These are phyloP conservation scores for Saussurea involucrata DNA, from an alignment of 129 eudicot species.

Conservation along the genomic window DNA sequence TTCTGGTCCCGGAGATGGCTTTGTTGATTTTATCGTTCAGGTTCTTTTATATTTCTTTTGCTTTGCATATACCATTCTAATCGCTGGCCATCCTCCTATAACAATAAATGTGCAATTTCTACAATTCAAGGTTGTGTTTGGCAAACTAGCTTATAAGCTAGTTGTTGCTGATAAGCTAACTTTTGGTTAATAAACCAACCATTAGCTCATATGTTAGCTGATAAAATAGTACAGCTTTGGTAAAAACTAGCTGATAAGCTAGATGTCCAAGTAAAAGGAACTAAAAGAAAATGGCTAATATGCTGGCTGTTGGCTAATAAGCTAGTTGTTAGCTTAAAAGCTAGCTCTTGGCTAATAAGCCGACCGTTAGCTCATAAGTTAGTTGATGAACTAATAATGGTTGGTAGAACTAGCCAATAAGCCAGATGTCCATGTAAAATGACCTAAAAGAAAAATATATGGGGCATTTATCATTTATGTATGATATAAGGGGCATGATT, in stretches of 20 bases:
- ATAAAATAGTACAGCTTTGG: too few species aligned
- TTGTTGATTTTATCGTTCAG: constrained; percentile 76
- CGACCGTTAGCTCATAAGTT: background rate
- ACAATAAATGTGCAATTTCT: background rate
- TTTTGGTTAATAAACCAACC: background rate
- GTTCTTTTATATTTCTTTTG: constrained; percentile 23
- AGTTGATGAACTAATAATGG: background rate
- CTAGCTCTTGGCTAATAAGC: background rate
- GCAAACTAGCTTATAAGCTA: background rate
- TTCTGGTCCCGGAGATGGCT: constrained; percentile 59
- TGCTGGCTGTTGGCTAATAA: too few species aligned
- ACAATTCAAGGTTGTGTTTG: background rate
- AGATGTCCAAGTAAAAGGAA: background rate
- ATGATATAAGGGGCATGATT: background rate
- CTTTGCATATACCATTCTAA: background rate
- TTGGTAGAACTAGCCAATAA: too few species aligned
- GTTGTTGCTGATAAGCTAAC: background rate
- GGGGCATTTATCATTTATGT: too few species aligned
- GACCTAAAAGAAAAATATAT: too few species aligned
- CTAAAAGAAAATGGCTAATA: background rate
- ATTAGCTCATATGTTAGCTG: background rate
- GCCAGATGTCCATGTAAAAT: too few species aligned
- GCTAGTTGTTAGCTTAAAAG: too few species aligned
- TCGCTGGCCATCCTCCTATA: background rate
- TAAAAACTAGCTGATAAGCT: too few species aligned